phyloP scores from a whole-genome alignment of 768 basidiomycete species.

The Ramaria rubella region DNA sequence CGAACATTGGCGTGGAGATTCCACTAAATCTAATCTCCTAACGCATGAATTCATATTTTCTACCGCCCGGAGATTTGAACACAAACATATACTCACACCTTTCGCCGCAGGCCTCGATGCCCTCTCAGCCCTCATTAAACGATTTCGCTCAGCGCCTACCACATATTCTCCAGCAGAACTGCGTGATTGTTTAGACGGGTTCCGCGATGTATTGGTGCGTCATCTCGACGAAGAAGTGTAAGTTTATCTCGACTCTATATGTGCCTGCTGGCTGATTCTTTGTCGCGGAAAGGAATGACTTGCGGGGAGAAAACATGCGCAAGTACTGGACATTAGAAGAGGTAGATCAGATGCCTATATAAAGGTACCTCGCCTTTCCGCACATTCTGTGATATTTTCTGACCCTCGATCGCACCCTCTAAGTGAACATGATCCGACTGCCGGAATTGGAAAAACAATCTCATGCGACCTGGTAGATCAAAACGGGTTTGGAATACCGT shows the following conservation, averaged over 20 bases:
- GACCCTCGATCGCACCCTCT: too few relatives aligned
- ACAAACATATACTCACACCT: neutral
- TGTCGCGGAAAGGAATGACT: slow-evolving; percentile 37
- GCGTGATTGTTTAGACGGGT: slow-evolving; percentile 42
- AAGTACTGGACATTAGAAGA: slow-evolving; percentile 48
- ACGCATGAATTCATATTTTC: neutral
- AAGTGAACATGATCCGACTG: too few relatives aligned
- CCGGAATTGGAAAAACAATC: too few relatives aligned
- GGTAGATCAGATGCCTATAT: slow-evolving; percentile 21
- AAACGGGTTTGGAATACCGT: too few relatives aligned
- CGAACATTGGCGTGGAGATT: too few relatives aligned
- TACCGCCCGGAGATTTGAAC: neutral
- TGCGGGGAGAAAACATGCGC: slow-evolving; percentile 44
- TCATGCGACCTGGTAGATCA: too few relatives aligned
- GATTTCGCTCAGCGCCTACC: slow-evolving; percentile 38
- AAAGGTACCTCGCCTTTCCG: too few relatives aligned
- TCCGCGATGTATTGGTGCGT: slow-evolving; percentile 20
- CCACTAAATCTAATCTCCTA: neutral
- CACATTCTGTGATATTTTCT: too few relatives aligned
- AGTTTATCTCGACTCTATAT: slow-evolving; percentile 7
- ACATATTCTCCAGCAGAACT: slow-evolving; percentile 46
- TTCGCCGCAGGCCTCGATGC: slow-evolving; percentile 36
- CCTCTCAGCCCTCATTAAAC: slow-evolving; percentile 33
- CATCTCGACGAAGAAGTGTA: slow-evolving; percentile 42
- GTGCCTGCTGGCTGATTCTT: neutral